Conservation (phyloP, 176 grass and related monocot species). For the Hsuehochloa calcarea region DNA sequence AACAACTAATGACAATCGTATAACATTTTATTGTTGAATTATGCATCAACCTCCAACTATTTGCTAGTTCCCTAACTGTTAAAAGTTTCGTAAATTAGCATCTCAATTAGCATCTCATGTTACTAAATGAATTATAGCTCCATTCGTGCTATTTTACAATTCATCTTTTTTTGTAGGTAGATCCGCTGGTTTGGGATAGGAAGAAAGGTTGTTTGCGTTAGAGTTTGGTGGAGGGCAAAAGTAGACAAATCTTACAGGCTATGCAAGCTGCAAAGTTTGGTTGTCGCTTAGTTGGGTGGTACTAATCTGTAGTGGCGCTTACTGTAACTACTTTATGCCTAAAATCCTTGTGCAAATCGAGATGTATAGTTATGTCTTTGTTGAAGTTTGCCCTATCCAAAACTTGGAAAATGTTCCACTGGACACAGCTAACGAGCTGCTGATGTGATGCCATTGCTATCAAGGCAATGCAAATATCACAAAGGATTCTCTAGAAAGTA, state of each 20-base stretch:
- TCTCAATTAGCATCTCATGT: not conserved
- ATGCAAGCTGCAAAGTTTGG: not conserved
- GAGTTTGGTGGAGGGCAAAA: not conserved
- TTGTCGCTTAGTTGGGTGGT: not conserved
- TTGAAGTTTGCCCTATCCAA: constrained; percentile 30
- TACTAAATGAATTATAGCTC: not conserved
- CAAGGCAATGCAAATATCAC: constrained; percentile 1
- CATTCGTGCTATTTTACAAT: not conserved
- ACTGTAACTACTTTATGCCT: constrained; percentile 26
- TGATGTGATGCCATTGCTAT: constrained; percentile 17
- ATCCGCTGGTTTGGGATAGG: no score
- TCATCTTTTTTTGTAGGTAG: no score
- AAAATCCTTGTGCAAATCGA: constrained; percentile 21
- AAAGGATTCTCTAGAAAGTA: constrained; percentile 4
- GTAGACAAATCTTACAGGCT: not conserved
- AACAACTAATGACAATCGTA: no score
- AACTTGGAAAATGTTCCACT: not conserved
- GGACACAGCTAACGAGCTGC: not conserved
- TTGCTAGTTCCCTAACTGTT: not conserved
- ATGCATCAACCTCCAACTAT: not conserved
- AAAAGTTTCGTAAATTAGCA: not conserved
- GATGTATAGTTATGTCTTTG: not conserved
- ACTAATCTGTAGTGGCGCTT: not conserved
- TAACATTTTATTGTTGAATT: not conserved
- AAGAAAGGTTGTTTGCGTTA: not conserved